phyloP scores from a whole-genome alignment of 768 basidiomycete genomes.

The Lentinus tigrinus region DNA sequence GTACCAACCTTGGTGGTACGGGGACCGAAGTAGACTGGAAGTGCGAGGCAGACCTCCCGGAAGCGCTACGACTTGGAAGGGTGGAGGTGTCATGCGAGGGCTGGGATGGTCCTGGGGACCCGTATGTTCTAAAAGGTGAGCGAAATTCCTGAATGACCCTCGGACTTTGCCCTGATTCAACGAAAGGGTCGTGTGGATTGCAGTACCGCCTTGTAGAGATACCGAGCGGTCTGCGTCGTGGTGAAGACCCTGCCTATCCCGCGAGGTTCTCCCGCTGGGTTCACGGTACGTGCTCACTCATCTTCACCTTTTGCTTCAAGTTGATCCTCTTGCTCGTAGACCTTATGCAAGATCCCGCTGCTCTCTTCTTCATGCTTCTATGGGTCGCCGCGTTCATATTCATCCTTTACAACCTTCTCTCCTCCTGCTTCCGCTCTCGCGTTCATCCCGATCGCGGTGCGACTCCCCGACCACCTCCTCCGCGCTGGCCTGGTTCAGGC shows the following conservation, averaged over 20 bases:
- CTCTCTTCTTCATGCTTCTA: conserved; percentile 52
- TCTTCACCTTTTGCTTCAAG: neutral
- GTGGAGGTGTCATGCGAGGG: conserved; percentile 92
- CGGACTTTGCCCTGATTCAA: neutral
- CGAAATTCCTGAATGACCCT: neutral
- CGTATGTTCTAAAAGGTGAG: conserved; percentile 80
- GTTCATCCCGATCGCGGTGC: conserved; percentile 32
- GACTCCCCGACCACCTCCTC: conserved; percentile 33
- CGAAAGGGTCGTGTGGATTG: conserved; percentile 79
- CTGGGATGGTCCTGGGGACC: conserved; percentile 80
- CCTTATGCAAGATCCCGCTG: conserved; percentile 36
- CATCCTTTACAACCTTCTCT: conserved; percentile 58
- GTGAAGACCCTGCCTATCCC: conserved; percentile 15
- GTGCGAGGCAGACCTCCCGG: conserved; percentile 91
- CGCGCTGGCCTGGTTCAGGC: conserved; percentile 41
- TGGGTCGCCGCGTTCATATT: conserved; percentile 54
- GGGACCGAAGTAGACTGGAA: conserved; percentile 91
- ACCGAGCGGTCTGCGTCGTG: conserved; percentile 35
- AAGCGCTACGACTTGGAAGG: conserved; percentile 76
- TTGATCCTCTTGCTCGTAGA: neutral
- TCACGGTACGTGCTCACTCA: conserved; percentile 3
- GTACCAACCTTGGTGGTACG: conserved; percentile 72
- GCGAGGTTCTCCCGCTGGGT: conserved; percentile 17
- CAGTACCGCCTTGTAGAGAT: conserved; percentile 80
- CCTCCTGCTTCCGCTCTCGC: conserved; percentile 45